Conservation (phyloP, 495 filamentous ascomycete genomes). For the Penicillium roqueforti region DNA sequence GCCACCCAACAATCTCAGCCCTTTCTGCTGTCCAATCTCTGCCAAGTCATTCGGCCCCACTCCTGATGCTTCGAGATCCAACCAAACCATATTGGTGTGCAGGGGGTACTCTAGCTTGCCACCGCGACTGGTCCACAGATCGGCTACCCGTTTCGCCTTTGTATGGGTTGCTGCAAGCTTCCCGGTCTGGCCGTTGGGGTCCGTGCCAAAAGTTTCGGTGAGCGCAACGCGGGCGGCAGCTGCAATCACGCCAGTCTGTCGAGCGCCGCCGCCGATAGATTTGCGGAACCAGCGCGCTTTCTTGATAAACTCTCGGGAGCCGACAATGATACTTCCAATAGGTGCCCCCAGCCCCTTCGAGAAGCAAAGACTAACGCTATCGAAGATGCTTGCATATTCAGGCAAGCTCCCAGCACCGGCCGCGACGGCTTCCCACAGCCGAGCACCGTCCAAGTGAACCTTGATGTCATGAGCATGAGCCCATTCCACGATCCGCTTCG, state of each 20-base stretch:
- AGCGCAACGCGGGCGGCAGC: constrained; percentile 46
- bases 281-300: constrained; percentile 79
- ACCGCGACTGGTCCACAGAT: constrained; percentile 56
- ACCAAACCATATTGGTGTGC: constrained; percentile 94
- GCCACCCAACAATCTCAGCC: constrained; percentile 35
- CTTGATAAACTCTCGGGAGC: constrained; percentile 59
- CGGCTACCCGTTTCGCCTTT: constrained; percentile 60
- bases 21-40: constrained; percentile 37
- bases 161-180: constrained; percentile 57
- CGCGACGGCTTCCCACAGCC: constrained; percentile 74
- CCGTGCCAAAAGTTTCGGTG: constrained; percentile 59
- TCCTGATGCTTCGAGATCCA: constrained; percentile 60
- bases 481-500: constrained; percentile 62
- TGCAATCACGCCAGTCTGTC: constrained; percentile 58
- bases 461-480: constrained; percentile 62
- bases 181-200: constrained; percentile 57
- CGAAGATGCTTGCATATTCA: constrained; percentile 69
- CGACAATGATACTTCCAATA: constrained; percentile 75
- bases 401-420: constrained; percentile 56
- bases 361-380: constrained; percentile 81
- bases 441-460: constrained; percentile 80
- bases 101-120: constrained; percentile 41
- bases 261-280: constrained; percentile 74
- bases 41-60: constrained; percentile 41
- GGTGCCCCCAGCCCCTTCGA: constrained; percentile 88